phyloP scores from a whole-genome alignment of 495 filamentous ascomycete species.

The Opeltia flavorubescens region DNA sequence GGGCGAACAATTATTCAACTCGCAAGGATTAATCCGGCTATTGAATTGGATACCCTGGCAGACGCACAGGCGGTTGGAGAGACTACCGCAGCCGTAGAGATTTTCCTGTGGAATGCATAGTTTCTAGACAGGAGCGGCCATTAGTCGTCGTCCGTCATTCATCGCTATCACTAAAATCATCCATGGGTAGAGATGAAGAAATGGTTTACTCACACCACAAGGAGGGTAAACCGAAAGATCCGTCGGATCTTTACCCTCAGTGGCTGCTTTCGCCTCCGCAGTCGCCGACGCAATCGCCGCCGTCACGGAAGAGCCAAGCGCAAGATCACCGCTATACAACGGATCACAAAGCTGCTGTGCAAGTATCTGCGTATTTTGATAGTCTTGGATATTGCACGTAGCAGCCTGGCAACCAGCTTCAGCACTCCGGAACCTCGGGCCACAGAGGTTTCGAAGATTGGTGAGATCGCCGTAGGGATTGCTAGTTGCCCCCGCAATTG shows the following conservation, averaged over 20 bases:
- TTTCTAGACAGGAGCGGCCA: background rate
- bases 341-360: constrained; percentile 4
- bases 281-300: constrained; percentile 8
- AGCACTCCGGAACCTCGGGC: background rate
- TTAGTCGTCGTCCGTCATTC: background rate
- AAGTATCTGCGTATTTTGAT: constrained; percentile 1
- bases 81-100: constrained; percentile 3
- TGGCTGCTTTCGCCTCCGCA: constrained; percentile 1
- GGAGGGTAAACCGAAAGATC: constrained; percentile 5
- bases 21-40: background rate
- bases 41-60: background rate
- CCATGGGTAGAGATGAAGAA: background rate
- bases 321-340: constrained; percentile 1
- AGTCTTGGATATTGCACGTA: constrained; percentile 2
- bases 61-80: background rate
- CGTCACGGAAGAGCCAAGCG: constrained; percentile 4
- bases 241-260: constrained; percentile 4
- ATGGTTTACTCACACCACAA: constrained; percentile 4
- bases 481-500: background rate
- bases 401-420: constrained; percentile 7
- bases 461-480: background rate
- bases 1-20: background rate
- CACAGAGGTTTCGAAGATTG: constrained; percentile 3
- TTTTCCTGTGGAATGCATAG: background rate
- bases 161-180: background rate